Conservation (phyloP, 306 rosid genomes). For the Castanospermum australe region DNA sequence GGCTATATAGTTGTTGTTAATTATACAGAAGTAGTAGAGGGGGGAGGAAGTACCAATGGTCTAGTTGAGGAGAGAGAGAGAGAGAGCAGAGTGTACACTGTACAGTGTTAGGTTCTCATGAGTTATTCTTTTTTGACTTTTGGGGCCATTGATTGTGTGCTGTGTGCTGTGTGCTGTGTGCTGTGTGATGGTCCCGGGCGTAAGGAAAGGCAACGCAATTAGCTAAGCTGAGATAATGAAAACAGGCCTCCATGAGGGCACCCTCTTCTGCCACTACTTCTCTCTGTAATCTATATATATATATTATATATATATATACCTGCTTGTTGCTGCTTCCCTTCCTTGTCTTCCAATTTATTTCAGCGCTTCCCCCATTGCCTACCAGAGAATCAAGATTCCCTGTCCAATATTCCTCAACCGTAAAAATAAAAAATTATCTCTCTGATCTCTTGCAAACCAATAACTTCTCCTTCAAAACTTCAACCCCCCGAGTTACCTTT, state of each 20-base stretch:
- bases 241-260: slow-evolving; percentile 17
- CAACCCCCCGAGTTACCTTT: slow-evolving; percentile 3
- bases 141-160: slow-evolving; percentile 51
- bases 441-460: background rate
- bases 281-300: background rate
- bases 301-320: background rate
- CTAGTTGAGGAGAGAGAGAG: slow-evolving; percentile 33
- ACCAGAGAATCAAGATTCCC: background rate
- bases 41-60: slow-evolving; percentile 28
- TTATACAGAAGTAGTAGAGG: background rate
- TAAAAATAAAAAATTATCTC: background rate
- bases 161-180: background rate
- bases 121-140: slow-evolving; percentile 46
- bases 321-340: background rate
- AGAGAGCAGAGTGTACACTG: slow-evolving; percentile 15
- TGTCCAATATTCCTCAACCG: slow-evolving; percentile 1
- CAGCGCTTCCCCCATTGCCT: background rate
- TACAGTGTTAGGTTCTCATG: slow-evolving; percentile 55
- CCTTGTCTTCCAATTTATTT: background rate
- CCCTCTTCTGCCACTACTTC: slow-evolving; percentile 19
- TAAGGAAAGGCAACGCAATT: slow-evolving; percentile 26
- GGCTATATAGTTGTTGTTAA: slow-evolving; percentile 30
- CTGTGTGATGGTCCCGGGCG: slow-evolving; percentile 48
- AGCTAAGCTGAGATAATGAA: slow-evolving; percentile 30
- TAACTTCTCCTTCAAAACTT: slow-evolving; percentile 9